Conservation (phyloP, 768 basidiomycete species). For the Collybia sordida region DNA sequence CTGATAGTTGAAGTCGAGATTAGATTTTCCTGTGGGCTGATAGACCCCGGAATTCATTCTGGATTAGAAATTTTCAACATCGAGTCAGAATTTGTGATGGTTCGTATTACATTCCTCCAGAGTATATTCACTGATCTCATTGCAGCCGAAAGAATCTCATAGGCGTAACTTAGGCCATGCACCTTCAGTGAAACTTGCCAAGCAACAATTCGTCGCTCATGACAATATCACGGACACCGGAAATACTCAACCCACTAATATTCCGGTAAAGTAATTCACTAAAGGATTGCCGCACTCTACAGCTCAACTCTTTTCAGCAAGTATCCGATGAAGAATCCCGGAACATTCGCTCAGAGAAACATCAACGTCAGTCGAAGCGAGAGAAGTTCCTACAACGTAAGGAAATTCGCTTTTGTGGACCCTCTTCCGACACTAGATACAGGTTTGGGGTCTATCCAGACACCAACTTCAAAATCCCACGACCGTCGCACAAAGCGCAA, state of each 20-base stretch:
- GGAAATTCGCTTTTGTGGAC: slow-evolving; percentile 6
- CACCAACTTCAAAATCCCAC: slow-evolving; percentile 74
- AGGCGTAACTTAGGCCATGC: slow-evolving; percentile 47
- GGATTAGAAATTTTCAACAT: too few species aligned
- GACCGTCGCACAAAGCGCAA: slow-evolving; percentile 68
- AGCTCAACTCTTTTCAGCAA: slow-evolving; percentile 16
- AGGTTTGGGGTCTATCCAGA: slow-evolving; percentile 50
- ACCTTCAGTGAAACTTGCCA: slow-evolving; percentile 48
- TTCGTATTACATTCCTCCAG: too few species aligned
- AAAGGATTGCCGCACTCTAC: slow-evolving; percentile 1
- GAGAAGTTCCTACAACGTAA: slow-evolving; percentile 69
- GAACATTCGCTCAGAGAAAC: slow-evolving; percentile 55
- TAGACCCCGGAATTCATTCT: too few species aligned
- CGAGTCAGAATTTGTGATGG: too few species aligned
- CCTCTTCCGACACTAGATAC: background rate
- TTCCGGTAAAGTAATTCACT: slow-evolving; percentile 36
- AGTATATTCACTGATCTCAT: background rate
- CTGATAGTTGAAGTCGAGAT: too few species aligned
- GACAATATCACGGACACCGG: slow-evolving; percentile 45
- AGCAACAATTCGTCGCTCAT: slow-evolving; percentile 50
- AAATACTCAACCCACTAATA: slow-evolving; percentile 30
- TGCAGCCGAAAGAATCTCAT: slow-evolving; percentile 41
- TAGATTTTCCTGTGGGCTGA: too few species aligned
- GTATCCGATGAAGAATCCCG: slow-evolving; percentile 23
- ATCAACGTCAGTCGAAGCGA: slow-evolving; percentile 63